Percentiles rank a stretch among this genome's conserved stretches.
Evolutionary conservation across 2,329 filamentous ascomycete genomes (phyloP).

Genomic region (Verticillium alfalfae): DNA sequence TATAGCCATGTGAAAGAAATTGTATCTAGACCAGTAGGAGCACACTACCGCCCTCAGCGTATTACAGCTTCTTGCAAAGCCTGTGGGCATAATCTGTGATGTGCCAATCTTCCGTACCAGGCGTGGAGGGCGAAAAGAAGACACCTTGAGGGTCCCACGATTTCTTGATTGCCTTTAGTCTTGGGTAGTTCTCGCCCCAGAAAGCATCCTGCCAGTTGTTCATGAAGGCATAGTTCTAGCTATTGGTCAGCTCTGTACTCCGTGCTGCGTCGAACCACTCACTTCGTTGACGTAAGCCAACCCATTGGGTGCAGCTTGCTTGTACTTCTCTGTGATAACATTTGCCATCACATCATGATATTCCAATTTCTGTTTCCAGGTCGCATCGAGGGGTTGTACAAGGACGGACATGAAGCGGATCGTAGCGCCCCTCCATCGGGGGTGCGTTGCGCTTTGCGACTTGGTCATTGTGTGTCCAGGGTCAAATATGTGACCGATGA

Average conservation of each 20-base stretch:
- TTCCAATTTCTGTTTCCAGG: slow-evolving; percentile 5
- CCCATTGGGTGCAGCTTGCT: slow-evolving; percentile 6
- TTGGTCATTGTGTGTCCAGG: slow-evolving; percentile 1
- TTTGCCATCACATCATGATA: slow-evolving; percentile 11
- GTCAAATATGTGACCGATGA: slow-evolving; percentile 7
- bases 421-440: slow-evolving; percentile 6
- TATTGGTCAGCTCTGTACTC: neutral
- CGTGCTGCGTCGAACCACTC: slow-evolving; percentile 9
- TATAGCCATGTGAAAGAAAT: no score
- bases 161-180: slow-evolving; percentile 40
- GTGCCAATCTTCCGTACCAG: slow-evolving; percentile 9
- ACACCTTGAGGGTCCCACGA: slow-evolving; percentile 41
- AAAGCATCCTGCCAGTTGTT: slow-evolving; percentile 11
- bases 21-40: no score
- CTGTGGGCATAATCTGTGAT: slow-evolving; percentile 9
- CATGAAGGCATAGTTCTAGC: slow-evolving; percentile 11
- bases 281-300: slow-evolving; percentile 10
- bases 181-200: slow-evolving; percentile 9
- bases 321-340: slow-evolving; percentile 8
- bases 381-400: slow-evolving; percentile 4
- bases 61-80: slow-evolving; percentile 6
- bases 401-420: slow-evolving; percentile 10
- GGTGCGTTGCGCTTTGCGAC: slow-evolving; percentile 9
- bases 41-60: no score
- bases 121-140: slow-evolving; percentile 28